These are phyloP conservation scores for Pholiota microspora DNA, from an alignment of 768 basidiomycete species.

Conservation along the genomic window DNA sequence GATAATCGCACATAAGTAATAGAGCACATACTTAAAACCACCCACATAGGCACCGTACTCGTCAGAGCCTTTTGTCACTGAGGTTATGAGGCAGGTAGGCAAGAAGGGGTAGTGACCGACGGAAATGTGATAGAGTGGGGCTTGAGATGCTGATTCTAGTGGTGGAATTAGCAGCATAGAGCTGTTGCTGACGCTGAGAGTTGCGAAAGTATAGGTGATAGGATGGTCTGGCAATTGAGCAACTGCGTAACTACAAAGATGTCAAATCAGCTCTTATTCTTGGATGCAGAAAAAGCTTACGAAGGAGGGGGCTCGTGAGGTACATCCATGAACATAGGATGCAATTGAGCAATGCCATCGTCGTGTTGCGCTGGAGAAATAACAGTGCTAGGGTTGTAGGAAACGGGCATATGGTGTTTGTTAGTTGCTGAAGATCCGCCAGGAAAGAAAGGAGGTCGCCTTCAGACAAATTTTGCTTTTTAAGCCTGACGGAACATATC, in stretches of 20 bases:
- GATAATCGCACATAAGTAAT: background rate
- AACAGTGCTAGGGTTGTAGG: background rate
- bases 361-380: background rate
- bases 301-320: background rate
- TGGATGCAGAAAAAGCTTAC: background rate
- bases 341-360: no score
- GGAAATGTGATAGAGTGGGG: slow-evolving; percentile 17
- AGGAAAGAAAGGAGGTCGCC: background rate
- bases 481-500: background rate
- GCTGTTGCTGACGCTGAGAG: slow-evolving; percentile 1
- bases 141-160: slow-evolving; percentile 7
- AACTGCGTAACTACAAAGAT: background rate
- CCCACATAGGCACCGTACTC: slow-evolving; percentile 14
- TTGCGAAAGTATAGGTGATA: slow-evolving; percentile 13
- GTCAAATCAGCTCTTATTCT: background rate
- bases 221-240: slow-evolving; percentile 9
- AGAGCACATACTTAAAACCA: slow-evolving; percentile 20
- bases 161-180: slow-evolving; percentile 16
- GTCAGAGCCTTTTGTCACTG: slow-evolving; percentile 16
- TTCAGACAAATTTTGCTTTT: background rate
- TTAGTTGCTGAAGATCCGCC: background rate
- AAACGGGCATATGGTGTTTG: background rate
- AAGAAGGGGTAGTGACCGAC: slow-evolving; percentile 18
- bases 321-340: no score
- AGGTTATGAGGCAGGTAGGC: slow-evolving; percentile 19